phyloP scores from a whole-genome alignment of 805 yeast species.

The Wickerhamiella slavikovae region DNA sequence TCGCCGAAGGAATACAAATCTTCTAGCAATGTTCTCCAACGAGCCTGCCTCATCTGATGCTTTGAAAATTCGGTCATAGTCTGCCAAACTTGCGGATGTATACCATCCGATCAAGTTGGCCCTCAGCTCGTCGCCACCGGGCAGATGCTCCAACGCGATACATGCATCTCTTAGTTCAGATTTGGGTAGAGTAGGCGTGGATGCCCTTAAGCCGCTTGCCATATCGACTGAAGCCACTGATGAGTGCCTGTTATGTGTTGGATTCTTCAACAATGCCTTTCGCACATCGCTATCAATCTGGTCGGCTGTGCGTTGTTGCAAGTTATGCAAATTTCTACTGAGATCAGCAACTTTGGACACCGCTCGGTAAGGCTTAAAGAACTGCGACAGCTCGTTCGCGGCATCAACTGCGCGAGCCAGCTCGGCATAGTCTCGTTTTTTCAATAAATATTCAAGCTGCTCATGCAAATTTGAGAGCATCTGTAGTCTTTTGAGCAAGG shows the following conservation, averaged over 20 bases:
- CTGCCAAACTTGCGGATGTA: slow-evolving; percentile 45
- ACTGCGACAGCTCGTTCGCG: slow-evolving; percentile 47
- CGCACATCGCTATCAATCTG: slow-evolving; percentile 57
- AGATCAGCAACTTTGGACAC: slow-evolving; percentile 59
- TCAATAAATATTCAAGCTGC: slow-evolving; percentile 28
- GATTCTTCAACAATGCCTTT: slow-evolving; percentile 11
- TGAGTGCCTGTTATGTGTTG: too few relatives aligned
- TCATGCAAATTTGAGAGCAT: slow-evolving; percentile 64
- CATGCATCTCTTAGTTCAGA: too few relatives aligned
- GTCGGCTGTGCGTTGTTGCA: slow-evolving; percentile 41
- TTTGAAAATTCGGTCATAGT: slow-evolving; percentile 54
- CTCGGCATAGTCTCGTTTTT: slow-evolving; percentile 28
- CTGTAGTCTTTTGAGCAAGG: slow-evolving; percentile 66
- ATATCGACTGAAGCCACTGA: too few relatives aligned
- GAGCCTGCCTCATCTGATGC: slow-evolving; percentile 86
- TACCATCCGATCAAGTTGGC: slow-evolving; percentile 55
- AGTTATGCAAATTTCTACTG: slow-evolving; percentile 34
- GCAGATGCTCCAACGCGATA: slow-evolving; percentile 1
- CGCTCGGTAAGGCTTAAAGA: slow-evolving; percentile 63
- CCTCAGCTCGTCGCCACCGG: slow-evolving; percentile 22
- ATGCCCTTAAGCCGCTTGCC: slow-evolving; percentile 14
- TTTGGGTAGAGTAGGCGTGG: too few relatives aligned
- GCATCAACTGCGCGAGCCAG: slow-evolving; percentile 45
- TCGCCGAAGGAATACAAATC: slow-evolving; percentile 66
- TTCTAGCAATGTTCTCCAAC: slow-evolving; percentile 60